These are phyloP conservation scores for Wickerhamiella slavikovae DNA, from an alignment of 805 yeast genomes.

Conservation along the genomic window DNA sequence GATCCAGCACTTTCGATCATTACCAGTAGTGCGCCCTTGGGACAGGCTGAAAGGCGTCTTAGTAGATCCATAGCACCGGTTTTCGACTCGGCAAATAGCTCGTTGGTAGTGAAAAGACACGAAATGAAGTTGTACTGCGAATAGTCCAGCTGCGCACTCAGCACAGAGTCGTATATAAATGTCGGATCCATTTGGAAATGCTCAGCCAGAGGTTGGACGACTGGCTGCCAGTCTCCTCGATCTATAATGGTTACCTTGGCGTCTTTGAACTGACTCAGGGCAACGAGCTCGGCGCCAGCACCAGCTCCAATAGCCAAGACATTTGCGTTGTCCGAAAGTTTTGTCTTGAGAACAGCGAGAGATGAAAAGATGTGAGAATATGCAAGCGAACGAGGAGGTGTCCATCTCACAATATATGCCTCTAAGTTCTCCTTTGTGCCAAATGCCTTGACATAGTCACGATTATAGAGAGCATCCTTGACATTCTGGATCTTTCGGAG, in stretches of 20 bases:
- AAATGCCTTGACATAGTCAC: slow-evolving; percentile 57
- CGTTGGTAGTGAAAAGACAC: slow-evolving; percentile 69
- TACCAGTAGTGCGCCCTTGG: slow-evolving; percentile 35
- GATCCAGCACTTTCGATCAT: slow-evolving; percentile 83
- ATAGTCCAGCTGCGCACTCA: slow-evolving; percentile 4
- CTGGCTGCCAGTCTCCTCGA: slow-evolving; percentile 55
- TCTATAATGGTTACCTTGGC: slow-evolving; percentile 41
- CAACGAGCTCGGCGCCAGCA: slow-evolving; percentile 65
- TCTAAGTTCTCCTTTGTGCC: slow-evolving; percentile 37
- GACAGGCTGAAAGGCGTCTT: slow-evolving; percentile 33
- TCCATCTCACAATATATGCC: slow-evolving; percentile 73
- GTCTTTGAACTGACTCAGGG: slow-evolving; percentile 19
- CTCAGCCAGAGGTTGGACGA: slow-evolving; percentile 25
- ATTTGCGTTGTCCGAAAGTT: slow-evolving; percentile 17
- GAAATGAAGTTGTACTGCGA: slow-evolving; percentile 27
- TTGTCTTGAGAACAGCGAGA: slow-evolving; percentile 22
- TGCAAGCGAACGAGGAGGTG: slow-evolving; percentile 61
- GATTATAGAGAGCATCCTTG: slow-evolving; percentile 43
- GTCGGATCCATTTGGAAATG: slow-evolving; percentile 24
- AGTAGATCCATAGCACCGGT: slow-evolving; percentile 38
- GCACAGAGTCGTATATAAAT: slow-evolving; percentile 15
- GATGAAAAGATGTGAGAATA: slow-evolving; percentile 47
- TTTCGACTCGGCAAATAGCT: slow-evolving; percentile 51
- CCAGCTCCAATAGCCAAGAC: slow-evolving; percentile 71
- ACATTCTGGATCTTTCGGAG: slow-evolving; percentile 39